Evolutionary conservation across 2,329 filamentous ascomycete genomes (phyloP), one percentile per base, ranked within the genome.

Genomic region (Venturia asperata): DNA sequence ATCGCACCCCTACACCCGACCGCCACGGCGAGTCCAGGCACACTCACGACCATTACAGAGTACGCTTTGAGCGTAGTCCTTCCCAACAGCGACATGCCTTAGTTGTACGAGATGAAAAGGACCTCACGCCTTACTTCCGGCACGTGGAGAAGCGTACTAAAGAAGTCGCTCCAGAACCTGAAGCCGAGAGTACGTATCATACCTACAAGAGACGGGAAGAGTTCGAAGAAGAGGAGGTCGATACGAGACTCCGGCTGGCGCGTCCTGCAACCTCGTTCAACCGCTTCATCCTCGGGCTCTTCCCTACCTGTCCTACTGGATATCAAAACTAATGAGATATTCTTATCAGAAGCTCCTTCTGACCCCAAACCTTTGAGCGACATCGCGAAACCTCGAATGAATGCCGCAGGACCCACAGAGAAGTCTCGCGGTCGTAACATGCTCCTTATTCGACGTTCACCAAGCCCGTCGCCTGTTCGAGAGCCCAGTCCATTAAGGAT

Each of bases 201-300:
- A 30, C 52, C 52, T 58, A 58, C 52, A 58, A 37, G 30, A 58
- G 52, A 37, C 52, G 52, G 49, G 49, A 55, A 58, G 52, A 58
- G 52, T 58, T 58, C 52, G 52, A 58, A 58, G 49, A 55, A 55
- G 52, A 58, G 37, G 52, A 58, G 52, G 5, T 58, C 37, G 52
- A 37, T 58, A 58, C 52, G 27, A 58, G 52, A 21, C 52, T 37
- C 17, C 30, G 52, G 52, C 30, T 37, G 27, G 27, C 30, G 15
- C 52, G 27, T 37, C 30, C 52, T 37, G 30, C 52, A 37, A 58
- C 30, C 52, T 58, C 52, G 52, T 58, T 58, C 52, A 58, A 58
- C 10, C 52, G 52, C 17, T 58, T 58, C 52, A 37, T 58, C 52
- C 52, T 58, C 52, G 52, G 52, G 11, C 30, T 58, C 52, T 58